phyloP scores from a whole-genome alignment of 2,329 filamentous ascomycete genomes.

The Colletotrichum limetticola region DNA sequence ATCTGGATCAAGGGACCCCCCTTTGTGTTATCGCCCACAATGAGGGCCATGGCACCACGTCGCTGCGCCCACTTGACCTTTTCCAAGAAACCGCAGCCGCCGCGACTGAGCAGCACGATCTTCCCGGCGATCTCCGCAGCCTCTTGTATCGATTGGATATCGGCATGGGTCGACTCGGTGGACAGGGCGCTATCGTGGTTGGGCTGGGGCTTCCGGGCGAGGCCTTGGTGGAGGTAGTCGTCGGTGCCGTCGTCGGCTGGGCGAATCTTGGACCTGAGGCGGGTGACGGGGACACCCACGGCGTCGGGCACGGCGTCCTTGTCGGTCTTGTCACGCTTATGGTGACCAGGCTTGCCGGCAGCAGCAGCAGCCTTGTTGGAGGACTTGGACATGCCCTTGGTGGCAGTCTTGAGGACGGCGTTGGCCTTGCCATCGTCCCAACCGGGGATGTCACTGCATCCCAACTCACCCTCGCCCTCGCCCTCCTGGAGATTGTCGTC shows the following conservation, averaged over 20 bases:
- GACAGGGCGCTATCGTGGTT: slow-evolving; percentile 47
- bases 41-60: slow-evolving; percentile 86
- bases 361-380: slow-evolving; percentile 42
- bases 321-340: slow-evolving; percentile 47
- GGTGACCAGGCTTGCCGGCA: slow-evolving; percentile 45
- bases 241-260: slow-evolving; percentile 77
- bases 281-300: slow-evolving; percentile 37
- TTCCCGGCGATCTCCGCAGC: slow-evolving; percentile 93
- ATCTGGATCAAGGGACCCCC: slow-evolving; percentile 93
- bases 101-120: slow-evolving; percentile 89
- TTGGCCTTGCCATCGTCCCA: slow-evolving; percentile 76
- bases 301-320: slow-evolving; percentile 45
- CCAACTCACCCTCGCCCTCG: slow-evolving; percentile 83
- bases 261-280: slow-evolving; percentile 41
- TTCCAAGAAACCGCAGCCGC: slow-evolving; percentile 95
- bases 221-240: slow-evolving; percentile 77
- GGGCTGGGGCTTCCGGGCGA: slow-evolving; percentile 44
- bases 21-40: slow-evolving; percentile 92
- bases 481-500: slow-evolving; percentile 77
- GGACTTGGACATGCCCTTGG: slow-evolving; percentile 40
- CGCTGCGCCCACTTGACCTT: slow-evolving; percentile 98
- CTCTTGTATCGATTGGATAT: slow-evolving; percentile 84
- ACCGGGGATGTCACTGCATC: slow-evolving; percentile 93
- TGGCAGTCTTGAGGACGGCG: slow-evolving; percentile 52
- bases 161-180: slow-evolving; percentile 72